Base-by-base conservation (phyloP, 139 green algal species). In the Diplosphaera chodatii region DNA sequence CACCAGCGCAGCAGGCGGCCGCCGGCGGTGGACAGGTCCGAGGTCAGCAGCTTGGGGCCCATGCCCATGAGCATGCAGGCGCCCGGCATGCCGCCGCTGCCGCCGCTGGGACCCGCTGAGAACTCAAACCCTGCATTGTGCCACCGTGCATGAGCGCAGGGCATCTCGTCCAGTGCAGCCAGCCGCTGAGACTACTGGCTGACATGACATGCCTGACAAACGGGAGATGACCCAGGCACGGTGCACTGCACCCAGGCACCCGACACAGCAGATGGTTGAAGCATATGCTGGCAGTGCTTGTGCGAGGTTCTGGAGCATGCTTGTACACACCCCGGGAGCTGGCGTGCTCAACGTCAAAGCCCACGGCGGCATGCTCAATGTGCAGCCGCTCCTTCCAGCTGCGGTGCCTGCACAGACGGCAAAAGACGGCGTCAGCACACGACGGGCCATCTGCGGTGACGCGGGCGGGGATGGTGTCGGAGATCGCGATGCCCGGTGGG, bases 11-110 rank as follows among this genome's bases (percentile, higher is more conserved):
- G 78, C 27, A 88, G 27, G 10, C 72, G 71, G 32, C 82, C 70
- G 29, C 88, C 70, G 22, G 66, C 70, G 5, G 84, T 93, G 29
- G 78, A 88, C 18, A 75, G 16, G 32, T 86, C 75, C 18, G 83
- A 91, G 18, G 90, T 69, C 32, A 92, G 78, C 75, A 93, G 71
- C 69, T 91, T 91, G 25, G 88, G 88, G 1, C 87, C 88, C 62
- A 91, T 87, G 55, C 79, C 82, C 0, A 83, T 64, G 28, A 93
- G 79, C 32, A 71, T 83, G 48, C 90, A 59, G 4, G 70, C 13
- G 37, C 62, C 30, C 29, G 67, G 22, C 23, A 55, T n/a, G 41
- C 77, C 77, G 1, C 25, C 40, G 67, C 73, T 74, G 67, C 65
- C 28, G 10, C 4, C 13, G 16, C 41, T n/a, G n/a, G n/a, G n/a